These are phyloP conservation scores for Berberis thunbergii DNA, from an alignment of 164 flowering plant species.

Conservation along the genomic window DNA sequence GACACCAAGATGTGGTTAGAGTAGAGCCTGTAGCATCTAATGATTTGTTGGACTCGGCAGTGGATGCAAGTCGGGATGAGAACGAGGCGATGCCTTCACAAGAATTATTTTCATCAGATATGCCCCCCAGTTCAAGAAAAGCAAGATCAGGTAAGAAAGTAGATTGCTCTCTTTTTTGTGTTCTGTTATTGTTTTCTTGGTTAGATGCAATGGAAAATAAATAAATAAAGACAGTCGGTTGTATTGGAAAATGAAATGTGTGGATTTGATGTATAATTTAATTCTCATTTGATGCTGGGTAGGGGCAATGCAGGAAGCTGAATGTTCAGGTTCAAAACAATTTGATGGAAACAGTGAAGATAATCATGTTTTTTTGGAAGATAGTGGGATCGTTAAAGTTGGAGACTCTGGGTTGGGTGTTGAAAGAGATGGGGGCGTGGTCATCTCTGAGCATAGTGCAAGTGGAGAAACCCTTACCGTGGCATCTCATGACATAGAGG, in stretches of 20 bases:
- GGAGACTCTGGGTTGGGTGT: conserved; percentile 9
- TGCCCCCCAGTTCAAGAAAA: background rate
- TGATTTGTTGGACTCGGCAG: conserved; percentile 2
- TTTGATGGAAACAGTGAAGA: background rate
- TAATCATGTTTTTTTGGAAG: background rate
- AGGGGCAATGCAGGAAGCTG: conserved; percentile 49
- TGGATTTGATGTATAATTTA: background rate
- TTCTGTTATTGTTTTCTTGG: background rate
- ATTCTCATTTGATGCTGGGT: background rate
- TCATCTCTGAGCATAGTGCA: conserved; percentile 8
- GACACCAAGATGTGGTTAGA: conserved; percentile 11
- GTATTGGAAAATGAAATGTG: conserved; percentile 1
- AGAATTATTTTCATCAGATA: too few relatives aligned
- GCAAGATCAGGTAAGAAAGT: conserved; percentile 57
- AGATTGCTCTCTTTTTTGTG: conserved; percentile 35
- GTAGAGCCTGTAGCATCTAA: conserved; percentile 8
- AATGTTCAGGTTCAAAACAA: conserved; percentile 28
- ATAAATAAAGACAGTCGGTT: background rate
- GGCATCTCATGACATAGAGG: background rate
- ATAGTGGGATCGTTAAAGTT: conserved; percentile 2
- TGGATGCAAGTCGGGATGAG: conserved; percentile 12
- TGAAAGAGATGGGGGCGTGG: conserved; percentile 15
- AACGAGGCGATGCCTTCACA: conserved; percentile 9
- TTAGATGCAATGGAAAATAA: background rate
- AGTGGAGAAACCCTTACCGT: conserved; percentile 10